Evolutionary conservation across 257 asterid genomes (phyloP), one percentile per base, ranked within the genome.

Genomic region (Datura wrightii): DNA sequence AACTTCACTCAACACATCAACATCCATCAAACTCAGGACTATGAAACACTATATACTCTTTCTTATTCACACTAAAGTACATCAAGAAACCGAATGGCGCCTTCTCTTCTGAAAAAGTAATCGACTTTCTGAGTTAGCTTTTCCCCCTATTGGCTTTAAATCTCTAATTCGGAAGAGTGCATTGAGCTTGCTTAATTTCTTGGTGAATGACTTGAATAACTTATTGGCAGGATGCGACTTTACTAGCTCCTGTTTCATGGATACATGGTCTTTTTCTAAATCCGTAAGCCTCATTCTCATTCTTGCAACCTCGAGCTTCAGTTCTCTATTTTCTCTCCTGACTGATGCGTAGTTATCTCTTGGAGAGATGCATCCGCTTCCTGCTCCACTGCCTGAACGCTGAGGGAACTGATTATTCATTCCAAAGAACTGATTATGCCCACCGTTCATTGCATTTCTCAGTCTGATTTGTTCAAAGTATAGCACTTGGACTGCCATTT

Each of bases 251-350:
- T 94, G 98, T 85, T 96, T 96, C 95, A 96, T 94, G 4, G 98
- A 92, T 5, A 96, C 98, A 8, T 94, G 99, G 69, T 96, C 98
- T 82, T 94, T 96, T 82, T 96, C 99, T 8, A 96, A 92, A 84
- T 96, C 99, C 0, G 98, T 96, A 10, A 96, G 92, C 90, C 99
- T 90, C 99, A 96, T 96, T 82, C 99, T 89, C 99, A 96, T 96
- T 80, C 98, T 87, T 3, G 99, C 94, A 11, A 94, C 98, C 84
- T 96, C 99, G 11, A 96, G 97, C 91, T 94, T 94, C 90, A 96
- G 87, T 84, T 96, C 99, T 18, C 98, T 87, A 86, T 96, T 96
- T 56, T 96, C 99, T 85, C 99, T 89, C 65, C 99, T 89, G 1
- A 96, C 99, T 0, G 98, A 94, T 15, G 99, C 99, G 46, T 96